Evolutionary conservation across 257 asterid genomes (phyloP), one percentile per base, ranked within the genome.

Genomic region (Solanum bukasovii): DNA sequence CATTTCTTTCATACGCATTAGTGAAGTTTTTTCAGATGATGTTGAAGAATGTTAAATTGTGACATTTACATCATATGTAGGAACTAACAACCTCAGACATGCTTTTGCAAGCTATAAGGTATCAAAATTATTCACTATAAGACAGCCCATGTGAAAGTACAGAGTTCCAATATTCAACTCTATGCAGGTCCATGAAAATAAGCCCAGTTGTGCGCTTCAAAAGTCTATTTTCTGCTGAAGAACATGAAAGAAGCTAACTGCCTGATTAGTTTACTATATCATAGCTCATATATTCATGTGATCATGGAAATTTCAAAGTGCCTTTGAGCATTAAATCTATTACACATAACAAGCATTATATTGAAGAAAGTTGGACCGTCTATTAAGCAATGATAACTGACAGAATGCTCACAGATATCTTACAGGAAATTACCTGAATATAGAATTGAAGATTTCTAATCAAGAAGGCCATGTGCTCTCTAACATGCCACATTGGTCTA

Each of bases 381-480:
- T 46, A 46, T 81, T 46, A 46, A 81, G 67, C 85, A 81, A 46
- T 67, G 84, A 46, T 83, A 38, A 20, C 34, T 82, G 73, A 38
- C 42, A 74, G 13, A 63, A 67, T 42, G 46, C 77, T 25, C 68
- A 42, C 9, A 72, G 71, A 86, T 70, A 46, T 87, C 74, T 68
- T 81, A 40, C 29, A 49, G 87, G 7, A 83, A 27, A 29, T 90
- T 90, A 94, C 99, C 99, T 96, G 99, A 88, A 97, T 95, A 90
- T 97, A 96, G 86, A 96, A 96, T 88, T 97, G 98, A 92, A 97
- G 95, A 92, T 97, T 97, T 89, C 99, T 93, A 86, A 97, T 96
- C 92, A 97, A 92, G 93, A 96, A 97, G 89, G 99, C 99, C 99
- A 96, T 97, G 84, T 96, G 98, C 90, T 97, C 99, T 93, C 99